These are phyloP conservation scores for Ophiostoma ips DNA, from an alignment of 2,329 filamentous ascomycete genomes.

Conservation along the genomic window DNA sequence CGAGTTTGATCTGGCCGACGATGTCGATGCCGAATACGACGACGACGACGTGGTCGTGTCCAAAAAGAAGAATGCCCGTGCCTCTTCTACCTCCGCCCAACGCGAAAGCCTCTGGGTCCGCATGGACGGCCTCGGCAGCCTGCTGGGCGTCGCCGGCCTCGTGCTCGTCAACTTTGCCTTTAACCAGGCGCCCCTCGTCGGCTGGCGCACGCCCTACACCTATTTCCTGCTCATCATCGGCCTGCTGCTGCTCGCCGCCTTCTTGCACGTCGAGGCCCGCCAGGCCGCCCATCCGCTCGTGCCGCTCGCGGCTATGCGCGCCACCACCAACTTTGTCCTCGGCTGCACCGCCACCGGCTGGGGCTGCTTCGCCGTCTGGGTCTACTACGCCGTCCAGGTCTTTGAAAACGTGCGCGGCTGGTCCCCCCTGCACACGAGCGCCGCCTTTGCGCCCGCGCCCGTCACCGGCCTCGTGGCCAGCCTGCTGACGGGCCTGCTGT, in stretches of 20 bases:
- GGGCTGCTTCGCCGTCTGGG: slow-evolving; percentile 28
- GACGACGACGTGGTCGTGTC: background rate
- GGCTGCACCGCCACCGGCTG: slow-evolving; percentile 30
- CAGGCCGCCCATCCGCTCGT: slow-evolving; percentile 32
- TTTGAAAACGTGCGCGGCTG: slow-evolving; percentile 23
- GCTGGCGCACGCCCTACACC: slow-evolving; percentile 37
- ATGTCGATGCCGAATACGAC: slow-evolving; percentile 5
- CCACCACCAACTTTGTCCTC: slow-evolving; percentile 34
- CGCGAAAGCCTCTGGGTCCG: slow-evolving; percentile 16
- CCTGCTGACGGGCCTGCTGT: slow-evolving; percentile 28
- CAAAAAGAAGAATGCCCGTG: background rate
- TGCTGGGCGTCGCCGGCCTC: slow-evolving; percentile 32
- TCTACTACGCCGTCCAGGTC: slow-evolving; percentile 27
- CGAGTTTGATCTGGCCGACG: background rate
- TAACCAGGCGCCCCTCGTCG: slow-evolving; percentile 41
- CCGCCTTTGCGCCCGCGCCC: slow-evolving; percentile 31
- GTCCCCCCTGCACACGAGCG: slow-evolving; percentile 29
- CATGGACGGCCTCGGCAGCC: slow-evolving; percentile 16
- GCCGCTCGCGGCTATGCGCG: slow-evolving; percentile 32
- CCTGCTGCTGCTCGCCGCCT: slow-evolving; percentile 31
- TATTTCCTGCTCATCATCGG: slow-evolving; percentile 38
- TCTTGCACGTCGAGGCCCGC: slow-evolving; percentile 33
- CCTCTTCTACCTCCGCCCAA: background rate
- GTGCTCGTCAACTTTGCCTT: slow-evolving; percentile 44
- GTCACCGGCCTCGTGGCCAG: slow-evolving; percentile 31